phyloP scores from a whole-genome alignment of 352 stramenopile genomes.

The Bremia lactucae region DNA sequence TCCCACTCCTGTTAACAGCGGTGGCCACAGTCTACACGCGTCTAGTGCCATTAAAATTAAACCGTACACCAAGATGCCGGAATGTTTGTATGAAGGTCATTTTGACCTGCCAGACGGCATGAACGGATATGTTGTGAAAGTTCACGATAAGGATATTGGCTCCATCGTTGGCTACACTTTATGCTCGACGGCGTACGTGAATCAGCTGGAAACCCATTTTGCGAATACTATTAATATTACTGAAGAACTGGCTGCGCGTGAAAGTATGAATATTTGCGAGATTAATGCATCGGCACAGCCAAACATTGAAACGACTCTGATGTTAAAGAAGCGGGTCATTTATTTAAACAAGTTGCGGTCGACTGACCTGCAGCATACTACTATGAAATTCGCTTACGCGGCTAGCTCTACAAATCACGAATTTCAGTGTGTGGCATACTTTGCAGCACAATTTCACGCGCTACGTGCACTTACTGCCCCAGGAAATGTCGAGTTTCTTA shows the following conservation, averaged over 20 bases:
- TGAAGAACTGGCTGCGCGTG: conserved; percentile 29
- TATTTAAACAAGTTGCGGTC: conserved; percentile 66
- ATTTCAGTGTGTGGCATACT: conserved; percentile 67
- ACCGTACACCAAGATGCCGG: conserved; percentile 38
- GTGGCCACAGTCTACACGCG: conserved; percentile 16
- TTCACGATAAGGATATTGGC: conserved; percentile 73
- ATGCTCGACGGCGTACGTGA: conserved; percentile 56
- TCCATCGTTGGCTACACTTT: conserved; percentile 77
- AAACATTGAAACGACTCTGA: conserved; percentile 16
- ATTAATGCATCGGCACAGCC: conserved; percentile 9
- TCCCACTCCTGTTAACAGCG: conserved; percentile 13
- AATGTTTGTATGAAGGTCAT: conserved; percentile 44
- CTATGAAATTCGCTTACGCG: conserved; percentile 70
- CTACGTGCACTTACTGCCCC: conserved; percentile 51
- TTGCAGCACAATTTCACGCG: conserved; percentile 75
- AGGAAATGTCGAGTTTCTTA: conserved; percentile 71
- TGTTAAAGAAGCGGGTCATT: conserved; percentile 29
- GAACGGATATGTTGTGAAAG: conserved; percentile 69
- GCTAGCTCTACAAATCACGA: conserved; percentile 36
- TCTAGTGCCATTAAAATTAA: conserved; percentile 41
- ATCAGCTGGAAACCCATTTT: conserved; percentile 61
- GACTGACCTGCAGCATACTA: conserved; percentile 61
- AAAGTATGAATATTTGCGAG: conserved; percentile 15
- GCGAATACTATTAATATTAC: conserved; percentile 35
- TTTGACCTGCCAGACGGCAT: conserved; percentile 61